A percentile compares a stretch with the other conserved stretches of the same genome.
These are phyloP conservation scores for Moniliophthora roreri DNA, from an alignment of 1,284 basidiomycete species.

Conservation along the genomic window DNA sequence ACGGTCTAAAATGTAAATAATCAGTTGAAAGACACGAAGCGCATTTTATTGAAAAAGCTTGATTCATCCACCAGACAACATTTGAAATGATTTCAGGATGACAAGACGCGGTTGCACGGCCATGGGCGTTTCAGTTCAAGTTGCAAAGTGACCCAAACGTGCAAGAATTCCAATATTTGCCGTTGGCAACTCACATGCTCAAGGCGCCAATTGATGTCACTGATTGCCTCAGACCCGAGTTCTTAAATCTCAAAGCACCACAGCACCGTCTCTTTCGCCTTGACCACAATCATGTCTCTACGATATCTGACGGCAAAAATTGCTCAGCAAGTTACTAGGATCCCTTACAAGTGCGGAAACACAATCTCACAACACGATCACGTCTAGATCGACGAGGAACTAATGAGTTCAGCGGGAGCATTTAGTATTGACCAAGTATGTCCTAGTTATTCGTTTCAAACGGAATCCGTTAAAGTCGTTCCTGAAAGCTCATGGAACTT, in stretches of 20 bases:
- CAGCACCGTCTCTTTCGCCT: background rate
- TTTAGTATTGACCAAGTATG: conserved; percentile 89
- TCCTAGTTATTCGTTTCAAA: background rate
- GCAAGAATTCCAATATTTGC: background rate
- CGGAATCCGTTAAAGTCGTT: conserved; percentile 4
- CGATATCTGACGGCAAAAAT: conserved; percentile 77
- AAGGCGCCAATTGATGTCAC: too few species aligned
- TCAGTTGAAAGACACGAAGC: background rate
- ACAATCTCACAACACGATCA: too few species aligned
- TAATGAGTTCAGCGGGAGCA: conserved; percentile 82
- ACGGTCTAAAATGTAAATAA: background rate
- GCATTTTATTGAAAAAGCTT: background rate
- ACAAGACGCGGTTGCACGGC: too few species aligned
- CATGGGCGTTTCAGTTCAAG: too few species aligned
- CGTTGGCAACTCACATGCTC: too few species aligned
- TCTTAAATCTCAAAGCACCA: too few species aligned
- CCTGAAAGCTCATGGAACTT: conserved; percentile 84
- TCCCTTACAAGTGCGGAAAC: background rate
- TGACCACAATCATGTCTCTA: conserved; percentile 54
- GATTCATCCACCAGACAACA: background rate
- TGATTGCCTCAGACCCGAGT: too few species aligned
- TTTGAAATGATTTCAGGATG: too few species aligned
- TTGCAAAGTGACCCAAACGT: background rate
- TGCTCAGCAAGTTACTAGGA: conserved; percentile 69
- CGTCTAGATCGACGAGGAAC: conserved; percentile 84